Conservation (phyloP, 2,329 filamentous ascomycete genomes). For the Orbilia brochopaga region DNA sequence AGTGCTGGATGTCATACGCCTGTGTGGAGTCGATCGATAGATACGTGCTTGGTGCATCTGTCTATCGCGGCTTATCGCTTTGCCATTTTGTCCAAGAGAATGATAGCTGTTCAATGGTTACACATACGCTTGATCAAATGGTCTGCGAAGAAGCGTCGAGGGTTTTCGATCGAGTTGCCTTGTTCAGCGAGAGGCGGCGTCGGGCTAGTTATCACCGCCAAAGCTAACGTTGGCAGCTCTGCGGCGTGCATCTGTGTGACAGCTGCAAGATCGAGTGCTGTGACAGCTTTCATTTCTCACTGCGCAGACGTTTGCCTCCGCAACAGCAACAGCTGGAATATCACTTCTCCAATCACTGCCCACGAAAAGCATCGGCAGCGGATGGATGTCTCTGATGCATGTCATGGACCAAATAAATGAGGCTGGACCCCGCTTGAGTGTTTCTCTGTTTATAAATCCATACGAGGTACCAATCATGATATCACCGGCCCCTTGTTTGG, state of each 20-base stretch:
- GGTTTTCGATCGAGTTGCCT: conserved; percentile 3
- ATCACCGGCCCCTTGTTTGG: not conserved
- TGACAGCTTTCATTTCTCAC: too few relatives aligned
- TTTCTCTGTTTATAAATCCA: too few relatives aligned
- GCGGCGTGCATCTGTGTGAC: not conserved
- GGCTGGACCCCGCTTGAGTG: not conserved
- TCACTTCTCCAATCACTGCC: not conserved
- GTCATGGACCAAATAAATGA: conserved; percentile 44
- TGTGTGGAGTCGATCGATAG: too few relatives aligned
- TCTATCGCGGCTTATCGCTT: too few relatives aligned
- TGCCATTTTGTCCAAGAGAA: too few relatives aligned
- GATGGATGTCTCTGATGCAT: conserved; percentile 35
- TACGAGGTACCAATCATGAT: not conserved
- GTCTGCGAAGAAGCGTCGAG: not conserved
- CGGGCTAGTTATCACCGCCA: not conserved
- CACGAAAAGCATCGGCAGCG: not conserved
- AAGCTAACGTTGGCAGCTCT: not conserved
- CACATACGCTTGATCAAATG: not conserved
- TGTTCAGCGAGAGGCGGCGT: not conserved
- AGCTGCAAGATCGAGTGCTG: not conserved
- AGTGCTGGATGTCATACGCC: too few relatives aligned
- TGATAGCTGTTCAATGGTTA: too few relatives aligned
- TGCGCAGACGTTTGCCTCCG: not conserved
- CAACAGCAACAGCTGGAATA: not conserved
- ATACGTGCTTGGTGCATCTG: too few relatives aligned